These are phyloP conservation scores for Ceratobasidium sp. DNA, from an alignment of 1,284 basidiomycete genomes.

Conservation along the genomic window DNA sequence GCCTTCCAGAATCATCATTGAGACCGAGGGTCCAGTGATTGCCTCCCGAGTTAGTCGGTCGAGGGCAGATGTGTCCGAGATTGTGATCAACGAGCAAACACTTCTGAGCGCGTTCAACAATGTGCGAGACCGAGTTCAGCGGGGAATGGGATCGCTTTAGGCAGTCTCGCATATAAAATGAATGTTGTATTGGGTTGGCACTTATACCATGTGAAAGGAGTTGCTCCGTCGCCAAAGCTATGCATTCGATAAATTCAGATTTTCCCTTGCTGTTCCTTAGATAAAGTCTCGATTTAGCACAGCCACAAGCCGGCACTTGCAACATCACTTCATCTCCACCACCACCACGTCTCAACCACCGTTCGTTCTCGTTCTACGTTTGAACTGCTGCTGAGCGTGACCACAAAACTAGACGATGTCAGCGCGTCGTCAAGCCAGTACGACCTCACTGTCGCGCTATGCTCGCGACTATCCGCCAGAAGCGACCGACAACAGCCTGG, in stretches of 20 bases:
- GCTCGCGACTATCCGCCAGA: conserved; percentile 48
- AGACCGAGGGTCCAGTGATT: conserved; percentile 95
- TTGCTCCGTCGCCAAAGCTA: not conserved
- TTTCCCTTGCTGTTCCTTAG: conserved; percentile 14
- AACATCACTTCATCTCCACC: conserved; percentile 39
- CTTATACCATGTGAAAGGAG: not conserved
- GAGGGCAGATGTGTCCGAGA: conserved; percentile 92
- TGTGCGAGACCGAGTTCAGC: conserved; percentile 81
- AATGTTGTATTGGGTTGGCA: not conserved
- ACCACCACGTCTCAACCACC: conserved; percentile 29
- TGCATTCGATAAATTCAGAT: conserved; percentile 7
- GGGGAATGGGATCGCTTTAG: conserved; percentile 68
- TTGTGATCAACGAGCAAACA: conserved; percentile 99
- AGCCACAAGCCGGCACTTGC: conserved; percentile 30
- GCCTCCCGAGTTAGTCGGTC: conserved; percentile 94
- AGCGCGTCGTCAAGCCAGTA: conserved; percentile 49
- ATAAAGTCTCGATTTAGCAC: conserved; percentile 24
- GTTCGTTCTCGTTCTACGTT: not conserved
- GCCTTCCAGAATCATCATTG: conserved; percentile 87
- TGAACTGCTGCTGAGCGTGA: not conserved
- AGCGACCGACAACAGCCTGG: conserved; percentile 62
- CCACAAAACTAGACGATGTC: conserved; percentile 41
- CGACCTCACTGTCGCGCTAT: conserved; percentile 49
- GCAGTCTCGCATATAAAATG: conserved; percentile 3
- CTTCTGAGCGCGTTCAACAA: conserved; percentile 92